phyloP scores from a whole-genome alignment of 140 eudicot species.

The Oenanthe javanica region DNA sequence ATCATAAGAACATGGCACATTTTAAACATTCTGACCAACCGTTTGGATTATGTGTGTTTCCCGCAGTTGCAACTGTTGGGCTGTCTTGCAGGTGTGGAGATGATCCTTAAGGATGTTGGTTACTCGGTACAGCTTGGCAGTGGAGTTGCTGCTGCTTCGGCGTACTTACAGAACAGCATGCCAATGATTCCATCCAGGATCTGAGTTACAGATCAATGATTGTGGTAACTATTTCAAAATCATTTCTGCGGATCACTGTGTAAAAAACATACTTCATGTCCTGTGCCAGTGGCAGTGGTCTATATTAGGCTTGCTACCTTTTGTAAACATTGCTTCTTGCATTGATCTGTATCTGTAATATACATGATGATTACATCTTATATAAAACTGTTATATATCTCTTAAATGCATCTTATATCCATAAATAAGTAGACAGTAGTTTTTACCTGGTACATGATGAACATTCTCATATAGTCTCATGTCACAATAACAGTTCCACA shows the following conservation, averaged over 20 bases:
- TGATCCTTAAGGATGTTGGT: conserved; percentile 96
- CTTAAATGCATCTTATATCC: not conserved
- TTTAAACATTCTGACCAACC: not conserved
- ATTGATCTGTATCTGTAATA: conserved; percentile 12
- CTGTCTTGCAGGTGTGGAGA: conserved; percentile 97
- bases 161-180: conserved; percentile 66
- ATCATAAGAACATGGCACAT: not conserved
- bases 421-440: too few relatives aligned
- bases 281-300: not conserved
- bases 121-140: conserved; percentile 92
- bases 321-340: conserved; percentile 9
- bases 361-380: not conserved
- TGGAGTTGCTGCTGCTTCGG: conserved; percentile 92
- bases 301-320: not conserved
- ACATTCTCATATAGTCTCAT: too few relatives aligned
- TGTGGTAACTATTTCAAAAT: conserved; percentile 5
- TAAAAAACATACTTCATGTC: conserved; percentile 17
- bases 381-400: conserved; percentile 1
- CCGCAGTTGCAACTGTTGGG: conserved; percentile 90
- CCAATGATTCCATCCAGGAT: conserved; percentile 95
- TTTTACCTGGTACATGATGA: too few relatives aligned
- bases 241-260: conserved; percentile 19
- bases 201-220: conserved; percentile 25
- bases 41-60: not conserved
- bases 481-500: too few relatives aligned